Evolutionary conservation across 2,329 filamentous ascomycete species (phyloP).

Genomic region (Fusarium euwallaceae): DNA sequence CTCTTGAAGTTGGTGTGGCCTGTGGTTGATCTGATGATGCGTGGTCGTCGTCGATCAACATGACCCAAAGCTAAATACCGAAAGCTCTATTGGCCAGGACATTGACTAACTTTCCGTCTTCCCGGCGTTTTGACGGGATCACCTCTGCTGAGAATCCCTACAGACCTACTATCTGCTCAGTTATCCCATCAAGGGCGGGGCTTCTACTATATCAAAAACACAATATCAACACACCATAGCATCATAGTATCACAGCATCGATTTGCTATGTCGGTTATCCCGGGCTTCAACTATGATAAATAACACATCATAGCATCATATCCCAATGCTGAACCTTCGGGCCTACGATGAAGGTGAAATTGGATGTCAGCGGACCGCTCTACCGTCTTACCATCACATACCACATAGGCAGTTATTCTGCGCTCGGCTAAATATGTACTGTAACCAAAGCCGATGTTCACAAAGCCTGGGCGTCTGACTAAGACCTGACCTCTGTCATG

Average conservation of each 20-base stretch:
- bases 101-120: neutral
- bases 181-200: too few species aligned
- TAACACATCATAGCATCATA: too few species aligned
- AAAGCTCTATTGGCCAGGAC: neutral
- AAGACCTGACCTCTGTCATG: neutral
- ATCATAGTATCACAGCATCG: too few species aligned
- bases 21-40: neutral
- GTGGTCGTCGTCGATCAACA: neutral
- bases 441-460: neutral
- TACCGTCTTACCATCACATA: neutral
- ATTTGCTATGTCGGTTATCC: too few species aligned
- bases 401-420: neutral
- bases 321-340: neutral
- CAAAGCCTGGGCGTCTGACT: neutral
- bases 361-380: neutral
- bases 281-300: too few species aligned
- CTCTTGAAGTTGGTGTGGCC: neutral
- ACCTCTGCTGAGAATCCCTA: neutral
- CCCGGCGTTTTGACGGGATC: neutral
- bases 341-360: neutral
- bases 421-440: neutral
- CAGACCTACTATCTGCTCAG: too few species aligned
- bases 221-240: too few species aligned
- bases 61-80: neutral
- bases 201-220: too few species aligned